Conservation (phyloP, 1,284 basidiomycete species). For the Sparassis latifolia region DNA sequence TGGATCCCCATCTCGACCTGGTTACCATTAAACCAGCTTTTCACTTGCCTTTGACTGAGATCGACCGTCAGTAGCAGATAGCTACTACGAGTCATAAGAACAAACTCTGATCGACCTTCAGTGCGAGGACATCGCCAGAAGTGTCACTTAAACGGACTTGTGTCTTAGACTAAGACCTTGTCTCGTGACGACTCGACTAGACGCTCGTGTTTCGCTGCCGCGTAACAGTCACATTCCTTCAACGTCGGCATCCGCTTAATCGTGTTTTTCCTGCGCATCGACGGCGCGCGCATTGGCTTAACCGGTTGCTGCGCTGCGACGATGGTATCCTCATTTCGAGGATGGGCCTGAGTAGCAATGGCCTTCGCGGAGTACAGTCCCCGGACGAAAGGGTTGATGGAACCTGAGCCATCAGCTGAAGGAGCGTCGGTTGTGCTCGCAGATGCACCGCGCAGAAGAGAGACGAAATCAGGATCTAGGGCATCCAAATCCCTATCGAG, state of each 20-base stretch:
- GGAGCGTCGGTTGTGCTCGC: conserved; percentile 30
- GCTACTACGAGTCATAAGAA: conserved; percentile 58
- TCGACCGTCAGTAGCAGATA: too few species aligned
- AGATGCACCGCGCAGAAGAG: conserved; percentile 69
- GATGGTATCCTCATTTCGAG: conserved; percentile 89
- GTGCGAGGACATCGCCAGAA: too few species aligned
- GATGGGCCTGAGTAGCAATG: conserved; percentile 87
- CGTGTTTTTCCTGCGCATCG: conserved; percentile 74
- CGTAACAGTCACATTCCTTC: too few species aligned
- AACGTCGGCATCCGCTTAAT: conserved; percentile 22
- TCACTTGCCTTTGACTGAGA: too few species aligned
- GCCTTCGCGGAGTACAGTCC: conserved; percentile 84
- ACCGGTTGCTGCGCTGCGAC: conserved; percentile 90
- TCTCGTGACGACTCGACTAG: too few species aligned
- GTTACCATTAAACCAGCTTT: too few species aligned
- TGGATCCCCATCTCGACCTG: too few species aligned
- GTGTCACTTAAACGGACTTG: too few species aligned
- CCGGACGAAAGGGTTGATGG: conserved; percentile 87
- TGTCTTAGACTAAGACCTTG: too few species aligned
- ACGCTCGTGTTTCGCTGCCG: too few species aligned
- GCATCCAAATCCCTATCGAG: conserved; percentile 86
- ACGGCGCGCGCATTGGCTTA: conserved; percentile 90
- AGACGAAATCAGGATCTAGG: conserved; percentile 90
- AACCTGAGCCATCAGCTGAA: conserved; percentile 61
- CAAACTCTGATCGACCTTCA: too few species aligned